Evolutionary conservation across 2,329 filamentous ascomycete species (phyloP).

Genomic region (Neoarthrinium moseri): DNA sequence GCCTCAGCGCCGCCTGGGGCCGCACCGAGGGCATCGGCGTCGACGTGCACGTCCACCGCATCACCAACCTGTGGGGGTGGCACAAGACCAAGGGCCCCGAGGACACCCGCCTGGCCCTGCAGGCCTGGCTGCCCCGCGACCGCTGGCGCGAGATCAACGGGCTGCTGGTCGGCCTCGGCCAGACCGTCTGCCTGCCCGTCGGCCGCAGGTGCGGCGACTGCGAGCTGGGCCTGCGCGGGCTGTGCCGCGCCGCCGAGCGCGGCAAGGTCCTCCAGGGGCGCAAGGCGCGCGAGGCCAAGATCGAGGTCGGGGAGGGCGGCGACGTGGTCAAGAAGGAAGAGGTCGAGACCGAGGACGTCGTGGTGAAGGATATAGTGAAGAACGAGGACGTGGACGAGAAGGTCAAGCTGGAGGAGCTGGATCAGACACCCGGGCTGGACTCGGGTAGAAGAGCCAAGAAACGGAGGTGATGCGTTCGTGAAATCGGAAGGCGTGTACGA

Average conservation of each 20-base stretch:
- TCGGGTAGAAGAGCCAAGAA: neutral
- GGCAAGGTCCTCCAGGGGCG: conserved; percentile 60
- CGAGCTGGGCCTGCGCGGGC: conserved; percentile 69
- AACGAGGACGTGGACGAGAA: conserved; percentile 12
- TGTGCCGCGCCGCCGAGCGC: conserved; percentile 73
- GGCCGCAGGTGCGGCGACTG: conserved; percentile 83
- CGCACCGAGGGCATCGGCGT: conserved; percentile 78
- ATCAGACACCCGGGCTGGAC: neutral
- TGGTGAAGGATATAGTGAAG: conserved; percentile 29
- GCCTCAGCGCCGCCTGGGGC: conserved; percentile 70
- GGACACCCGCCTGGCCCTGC: conserved; percentile 71
- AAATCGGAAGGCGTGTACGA: too few species aligned
- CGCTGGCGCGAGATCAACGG: conserved; percentile 92
- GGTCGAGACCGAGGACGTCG: conserved; percentile 24
- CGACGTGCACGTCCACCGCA: conserved; percentile 92
- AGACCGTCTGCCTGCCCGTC: conserved; percentile 80
- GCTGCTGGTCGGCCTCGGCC: conserved; percentile 83
- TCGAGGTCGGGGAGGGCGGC: conserved; percentile 14
- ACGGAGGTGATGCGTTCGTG: neutral
- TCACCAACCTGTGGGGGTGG: conserved; percentile 95
- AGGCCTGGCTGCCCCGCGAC: conserved; percentile 81
- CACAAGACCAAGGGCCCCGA: conserved; percentile 79
- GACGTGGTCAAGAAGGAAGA: conserved; percentile 22
- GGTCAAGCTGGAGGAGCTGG: conserved; percentile 3
- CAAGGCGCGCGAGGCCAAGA: conserved; percentile 44